phyloP scores from a whole-genome alignment of 805 yeast species.

The Kazachstania africana region DNA sequence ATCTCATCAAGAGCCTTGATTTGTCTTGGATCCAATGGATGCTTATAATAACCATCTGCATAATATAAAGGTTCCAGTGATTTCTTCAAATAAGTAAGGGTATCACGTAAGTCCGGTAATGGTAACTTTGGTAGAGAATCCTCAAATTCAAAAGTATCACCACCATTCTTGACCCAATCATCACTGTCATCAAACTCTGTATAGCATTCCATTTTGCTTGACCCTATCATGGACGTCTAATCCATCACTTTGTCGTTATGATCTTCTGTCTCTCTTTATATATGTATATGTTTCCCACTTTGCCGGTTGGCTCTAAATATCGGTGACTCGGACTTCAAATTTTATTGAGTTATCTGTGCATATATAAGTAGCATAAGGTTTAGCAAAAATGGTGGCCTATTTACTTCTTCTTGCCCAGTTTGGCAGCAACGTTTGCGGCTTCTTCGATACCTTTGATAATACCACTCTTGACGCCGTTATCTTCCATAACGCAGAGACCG shows the following conservation, averaged over 20 bases:
- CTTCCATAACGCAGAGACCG: slow-evolving; percentile 87
- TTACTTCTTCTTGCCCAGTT: slow-evolving; percentile 27
- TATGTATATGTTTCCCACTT: slow-evolving; percentile 27
- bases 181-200: too few species aligned
- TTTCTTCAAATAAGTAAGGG: slow-evolving; percentile 40
- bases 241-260: too few species aligned
- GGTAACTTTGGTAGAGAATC: slow-evolving; percentile 43
- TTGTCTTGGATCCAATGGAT: slow-evolving; percentile 18
- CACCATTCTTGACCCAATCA: too few species aligned
- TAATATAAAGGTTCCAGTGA: slow-evolving; percentile 51
- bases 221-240: too few species aligned
- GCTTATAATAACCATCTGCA: slow-evolving; percentile 35
- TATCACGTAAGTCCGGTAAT: slow-evolving; percentile 42
- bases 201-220: too few species aligned
- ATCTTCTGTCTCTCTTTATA: background rate
- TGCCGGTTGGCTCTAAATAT: too few species aligned
- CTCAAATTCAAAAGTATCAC: slow-evolving; percentile 10
- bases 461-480: slow-evolving; percentile 75
- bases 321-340: too few species aligned
- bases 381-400: too few species aligned
- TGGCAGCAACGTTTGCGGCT: slow-evolving; percentile 71
- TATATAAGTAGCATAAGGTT: too few species aligned
- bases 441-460: slow-evolving; percentile 84
- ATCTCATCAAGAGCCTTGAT: slow-evolving; percentile 29
- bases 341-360: too few species aligned